phyloP scores from a whole-genome alignment of 148 eudicot genomes.

The Fallopia convolvulus region DNA sequence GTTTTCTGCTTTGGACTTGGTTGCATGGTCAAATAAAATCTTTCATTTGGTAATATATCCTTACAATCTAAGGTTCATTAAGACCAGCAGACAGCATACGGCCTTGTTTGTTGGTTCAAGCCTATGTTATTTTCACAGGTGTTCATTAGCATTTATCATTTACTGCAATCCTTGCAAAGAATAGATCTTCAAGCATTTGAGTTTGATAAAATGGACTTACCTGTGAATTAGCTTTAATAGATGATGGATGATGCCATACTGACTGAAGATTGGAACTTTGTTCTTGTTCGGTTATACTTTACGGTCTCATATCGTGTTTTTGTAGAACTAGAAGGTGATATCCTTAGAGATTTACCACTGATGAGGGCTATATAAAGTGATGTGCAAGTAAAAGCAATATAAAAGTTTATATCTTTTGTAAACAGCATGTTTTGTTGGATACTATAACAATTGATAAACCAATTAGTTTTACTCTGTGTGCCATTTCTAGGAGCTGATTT shows the following conservation, averaged over 20 bases:
- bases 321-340: background rate
- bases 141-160: background rate
- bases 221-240: background rate
- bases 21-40: background rate
- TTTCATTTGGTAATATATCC: background rate
- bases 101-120: background rate
- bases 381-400: background rate
- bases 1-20: background rate
- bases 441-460: background rate
- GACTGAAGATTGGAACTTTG: background rate
- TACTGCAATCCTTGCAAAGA: background rate
- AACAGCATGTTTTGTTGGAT: background rate
- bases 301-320: background rate
- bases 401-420: background rate
- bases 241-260: background rate
- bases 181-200: too few species aligned
- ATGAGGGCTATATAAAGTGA: background rate
- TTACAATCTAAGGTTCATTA: background rate
- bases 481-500: constrained; percentile 7
- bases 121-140: background rate
- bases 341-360: background rate
- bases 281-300: background rate
- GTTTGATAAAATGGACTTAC: too few species aligned
- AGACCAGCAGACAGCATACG: background rate
- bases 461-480: background rate